Percentiles rank a stretch among this genome's conserved stretches.
Conservation (phyloP, 2,329 filamentous ascomycete species). For the Colletotrichum godetiae region DNA sequence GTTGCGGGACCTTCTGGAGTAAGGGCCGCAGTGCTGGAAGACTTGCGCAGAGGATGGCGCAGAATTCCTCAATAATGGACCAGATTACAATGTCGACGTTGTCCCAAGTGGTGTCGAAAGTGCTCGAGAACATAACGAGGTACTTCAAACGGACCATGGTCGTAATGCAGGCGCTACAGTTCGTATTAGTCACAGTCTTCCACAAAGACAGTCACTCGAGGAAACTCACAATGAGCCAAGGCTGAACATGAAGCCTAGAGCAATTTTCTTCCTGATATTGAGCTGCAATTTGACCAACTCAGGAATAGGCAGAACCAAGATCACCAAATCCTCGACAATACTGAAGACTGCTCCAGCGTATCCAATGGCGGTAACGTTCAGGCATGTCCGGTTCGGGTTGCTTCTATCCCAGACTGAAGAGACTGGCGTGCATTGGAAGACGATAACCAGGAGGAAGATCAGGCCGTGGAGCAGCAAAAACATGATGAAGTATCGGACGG, state of each 20-base stretch:
- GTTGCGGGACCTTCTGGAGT: conserved; percentile 35
- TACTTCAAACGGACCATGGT: conserved; percentile 37
- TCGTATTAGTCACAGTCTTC: neutral
- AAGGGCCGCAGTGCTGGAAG: conserved; percentile 54
- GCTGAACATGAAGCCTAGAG: conserved; percentile 73
- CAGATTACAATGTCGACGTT: conserved; percentile 46
- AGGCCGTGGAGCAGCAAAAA: conserved; percentile 37
- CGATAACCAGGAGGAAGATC: conserved; percentile 38
- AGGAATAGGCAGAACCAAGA: conserved; percentile 74
- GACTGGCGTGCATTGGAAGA: conserved; percentile 37
- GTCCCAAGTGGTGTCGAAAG: conserved; percentile 42
- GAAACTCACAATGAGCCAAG: conserved; percentile 72
- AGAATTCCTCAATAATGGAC: conserved; percentile 45
- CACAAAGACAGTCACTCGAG: neutral
- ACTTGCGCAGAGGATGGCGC: conserved; percentile 56
- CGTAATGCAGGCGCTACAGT: conserved; percentile 34
- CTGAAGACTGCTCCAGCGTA: conserved; percentile 75
- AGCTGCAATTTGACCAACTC: conserved; percentile 72
- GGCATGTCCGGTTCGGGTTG: conserved; percentile 55
- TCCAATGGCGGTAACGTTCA: conserved; percentile 72
- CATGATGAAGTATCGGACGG: conserved; percentile 30
- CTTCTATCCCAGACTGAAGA: conserved; percentile 36
- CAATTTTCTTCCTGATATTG: conserved; percentile 73
- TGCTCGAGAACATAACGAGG: conserved; percentile 33
- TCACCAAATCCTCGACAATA: conserved; percentile 74